Evolutionary conservation across 2,329 filamentous ascomycete genomes (phyloP).

Genomic region (Pezicula rhizophila): DNA sequence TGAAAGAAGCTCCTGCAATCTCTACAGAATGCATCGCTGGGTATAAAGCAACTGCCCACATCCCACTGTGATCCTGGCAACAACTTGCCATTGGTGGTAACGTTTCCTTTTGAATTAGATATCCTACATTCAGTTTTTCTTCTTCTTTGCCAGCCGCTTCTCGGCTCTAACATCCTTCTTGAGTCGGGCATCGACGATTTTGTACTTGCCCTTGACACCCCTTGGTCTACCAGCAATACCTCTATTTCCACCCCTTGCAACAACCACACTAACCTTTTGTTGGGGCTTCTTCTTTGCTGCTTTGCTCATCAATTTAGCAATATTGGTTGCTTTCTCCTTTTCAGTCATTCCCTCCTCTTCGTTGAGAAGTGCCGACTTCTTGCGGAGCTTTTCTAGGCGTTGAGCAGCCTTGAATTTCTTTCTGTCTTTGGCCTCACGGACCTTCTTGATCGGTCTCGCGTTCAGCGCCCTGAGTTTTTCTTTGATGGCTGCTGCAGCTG

Average conservation of each 20-base stretch:
- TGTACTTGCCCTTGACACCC: conserved; percentile 93
- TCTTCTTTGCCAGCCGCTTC: conserved; percentile 75
- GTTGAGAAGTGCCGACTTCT: conserved; percentile 87
- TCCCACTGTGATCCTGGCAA: no score
- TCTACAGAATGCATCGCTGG: conserved; percentile 72
- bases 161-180: conserved; percentile 92
- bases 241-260: conserved; percentile 77
- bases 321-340: conserved; percentile 87
- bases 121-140: conserved; percentile 36
- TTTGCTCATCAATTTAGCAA: conserved; percentile 73
- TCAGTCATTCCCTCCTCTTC: conserved; percentile 91
- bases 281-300: conserved; percentile 83
- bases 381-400: conserved; percentile 86
- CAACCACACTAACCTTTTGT: conserved; percentile 78
- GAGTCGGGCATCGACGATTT: conserved; percentile 91
- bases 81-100: no score
- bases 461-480: conserved; percentile 91
- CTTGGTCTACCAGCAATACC: conserved; percentile 81
- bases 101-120: no score
- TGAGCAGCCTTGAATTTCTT: conserved; percentile 97
- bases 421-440: conserved; percentile 87
- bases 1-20: conserved; percentile 66
- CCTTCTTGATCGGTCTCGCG: conserved; percentile 97
- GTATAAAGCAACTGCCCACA: conserved; percentile 8
- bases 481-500: conserved; percentile 84